A percentile compares a stretch with the other conserved stretches of the same genome.
These are phyloP conservation scores for Nigrospora sphaerica DNA, from an alignment of 2,329 filamentous ascomycete species.

Conservation along the genomic window DNA sequence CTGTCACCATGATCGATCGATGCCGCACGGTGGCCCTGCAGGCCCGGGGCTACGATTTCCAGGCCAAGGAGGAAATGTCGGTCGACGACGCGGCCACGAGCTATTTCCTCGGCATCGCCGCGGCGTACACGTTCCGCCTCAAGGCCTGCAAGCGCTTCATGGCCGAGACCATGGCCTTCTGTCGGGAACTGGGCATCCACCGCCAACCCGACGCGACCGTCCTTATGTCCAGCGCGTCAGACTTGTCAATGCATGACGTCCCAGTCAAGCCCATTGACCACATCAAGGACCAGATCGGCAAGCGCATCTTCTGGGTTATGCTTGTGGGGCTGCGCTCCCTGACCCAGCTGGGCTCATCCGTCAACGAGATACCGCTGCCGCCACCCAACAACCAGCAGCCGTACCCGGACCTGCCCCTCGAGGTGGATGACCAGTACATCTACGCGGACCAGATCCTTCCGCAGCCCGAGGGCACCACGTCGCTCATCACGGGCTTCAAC, in stretches of 20 bases:
- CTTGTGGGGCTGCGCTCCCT: constrained; percentile 72
- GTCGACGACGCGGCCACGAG: constrained; percentile 64
- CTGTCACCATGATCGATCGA: constrained; percentile 61
- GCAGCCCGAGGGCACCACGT: constrained; percentile 61
- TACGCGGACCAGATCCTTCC: constrained; percentile 61
- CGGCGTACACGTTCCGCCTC: constrained; percentile 62
- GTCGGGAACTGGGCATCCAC: constrained; percentile 60
- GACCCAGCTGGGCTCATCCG: constrained; percentile 66
- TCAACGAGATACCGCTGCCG: constrained; percentile 66
- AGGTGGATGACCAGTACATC: constrained; percentile 80
- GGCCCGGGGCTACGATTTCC: constrained; percentile 49
- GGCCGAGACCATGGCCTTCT: constrained; percentile 63
- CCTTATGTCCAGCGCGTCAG: constrained; percentile 8
- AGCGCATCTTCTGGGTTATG: constrained; percentile 79
- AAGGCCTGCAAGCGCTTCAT: constrained; percentile 63
- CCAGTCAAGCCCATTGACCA: constrained; percentile 52
- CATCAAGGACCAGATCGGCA: constrained; percentile 65
- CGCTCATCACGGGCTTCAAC: constrained; percentile 74
- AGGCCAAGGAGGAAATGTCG: constrained; percentile 40
- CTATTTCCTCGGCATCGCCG: constrained; percentile 64
- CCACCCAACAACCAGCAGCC: constrained; percentile 69
- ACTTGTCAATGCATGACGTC: constrained; percentile 28
- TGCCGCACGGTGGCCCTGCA: constrained; percentile 64
- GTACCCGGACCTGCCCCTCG: constrained; percentile 72
- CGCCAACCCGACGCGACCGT: constrained; percentile 36